These are phyloP conservation scores for Moricandia moricandioides DNA, from an alignment of 345 rosid species.

Conservation along the genomic window DNA sequence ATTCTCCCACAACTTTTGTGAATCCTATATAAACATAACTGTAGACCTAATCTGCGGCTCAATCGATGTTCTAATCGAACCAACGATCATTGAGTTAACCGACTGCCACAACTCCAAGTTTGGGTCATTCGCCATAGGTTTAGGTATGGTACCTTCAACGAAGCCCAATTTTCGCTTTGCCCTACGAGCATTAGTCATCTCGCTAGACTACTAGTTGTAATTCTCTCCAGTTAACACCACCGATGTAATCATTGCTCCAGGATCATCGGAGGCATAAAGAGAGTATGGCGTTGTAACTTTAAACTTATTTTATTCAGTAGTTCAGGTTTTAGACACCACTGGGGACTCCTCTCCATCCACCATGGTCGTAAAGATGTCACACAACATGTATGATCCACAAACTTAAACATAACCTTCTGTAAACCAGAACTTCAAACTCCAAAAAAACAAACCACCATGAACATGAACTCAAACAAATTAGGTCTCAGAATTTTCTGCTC, in stretches of 20 bases:
- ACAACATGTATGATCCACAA: not conserved
- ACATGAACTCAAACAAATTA: too few relatives aligned
- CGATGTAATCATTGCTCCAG: not conserved
- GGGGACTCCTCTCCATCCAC: not conserved
- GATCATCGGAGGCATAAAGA: not conserved
- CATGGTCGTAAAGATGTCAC: not conserved
- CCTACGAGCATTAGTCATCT: not conserved
- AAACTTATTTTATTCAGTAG: not conserved
- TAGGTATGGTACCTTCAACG: not conserved
- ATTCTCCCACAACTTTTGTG: not conserved
- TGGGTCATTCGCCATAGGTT: not conserved
- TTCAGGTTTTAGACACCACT: not conserved
- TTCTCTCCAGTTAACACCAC: not conserved
- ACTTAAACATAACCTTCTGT: too few relatives aligned
- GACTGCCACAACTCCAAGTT: not conserved
- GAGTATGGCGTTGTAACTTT: not conserved
- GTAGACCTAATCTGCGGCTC: not conserved
- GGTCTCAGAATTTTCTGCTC: too few relatives aligned
- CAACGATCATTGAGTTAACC: not conserved
- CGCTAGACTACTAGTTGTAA: not conserved
- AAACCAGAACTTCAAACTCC: too few relatives aligned
- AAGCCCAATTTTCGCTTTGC: not conserved
- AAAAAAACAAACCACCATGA: too few relatives aligned
- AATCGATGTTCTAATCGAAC: not conserved
- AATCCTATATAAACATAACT: not conserved